phyloP scores from a whole-genome alignment of 75 land plant genomes.

The Selaginella tamariscina region DNA sequence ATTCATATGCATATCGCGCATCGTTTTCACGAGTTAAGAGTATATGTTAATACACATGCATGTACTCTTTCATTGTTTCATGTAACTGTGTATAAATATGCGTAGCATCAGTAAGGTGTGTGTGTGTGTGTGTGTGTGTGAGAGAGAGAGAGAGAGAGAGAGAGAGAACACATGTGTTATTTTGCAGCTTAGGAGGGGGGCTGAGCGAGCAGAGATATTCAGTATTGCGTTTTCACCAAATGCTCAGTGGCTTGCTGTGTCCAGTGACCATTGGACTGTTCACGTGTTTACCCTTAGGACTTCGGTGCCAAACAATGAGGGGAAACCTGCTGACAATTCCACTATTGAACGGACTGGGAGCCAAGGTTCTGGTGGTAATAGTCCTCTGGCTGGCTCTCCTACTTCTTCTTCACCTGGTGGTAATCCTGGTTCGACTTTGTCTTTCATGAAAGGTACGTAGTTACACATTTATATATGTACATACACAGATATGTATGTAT shows the following conservation, averaged over 20 bases:
- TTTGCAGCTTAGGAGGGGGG: constrained; percentile 75
- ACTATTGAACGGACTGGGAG: neutral
- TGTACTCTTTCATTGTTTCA: too few species aligned
- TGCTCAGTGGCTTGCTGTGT: constrained; percentile 79
- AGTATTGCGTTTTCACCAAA: constrained; percentile 73
- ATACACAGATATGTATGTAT: too few species aligned
- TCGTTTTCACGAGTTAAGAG: too few species aligned
- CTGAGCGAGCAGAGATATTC: constrained; percentile 68
- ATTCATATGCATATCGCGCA: too few species aligned
- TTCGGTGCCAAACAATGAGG: constrained; percentile 37
- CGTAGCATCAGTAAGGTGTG: too few species aligned
- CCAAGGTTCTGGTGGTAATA: neutral
- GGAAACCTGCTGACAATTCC: neutral
- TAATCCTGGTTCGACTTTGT: constrained; percentile 63
- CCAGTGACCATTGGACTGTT: constrained; percentile 92
- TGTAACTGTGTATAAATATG: too few species aligned
- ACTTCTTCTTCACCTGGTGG: neutral
- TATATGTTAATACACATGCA: too few species aligned
- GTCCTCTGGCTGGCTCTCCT: neutral
- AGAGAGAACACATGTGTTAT: too few species aligned
- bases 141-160: too few species aligned
- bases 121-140: too few species aligned
- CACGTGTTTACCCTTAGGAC: constrained; percentile 75
- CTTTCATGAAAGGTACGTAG: constrained; percentile 88
- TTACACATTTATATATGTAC: too few species aligned